These are phyloP conservation scores for Casuarina cunninghamiana DNA, from an alignment of 306 rosid species.

Conservation along the genomic window DNA sequence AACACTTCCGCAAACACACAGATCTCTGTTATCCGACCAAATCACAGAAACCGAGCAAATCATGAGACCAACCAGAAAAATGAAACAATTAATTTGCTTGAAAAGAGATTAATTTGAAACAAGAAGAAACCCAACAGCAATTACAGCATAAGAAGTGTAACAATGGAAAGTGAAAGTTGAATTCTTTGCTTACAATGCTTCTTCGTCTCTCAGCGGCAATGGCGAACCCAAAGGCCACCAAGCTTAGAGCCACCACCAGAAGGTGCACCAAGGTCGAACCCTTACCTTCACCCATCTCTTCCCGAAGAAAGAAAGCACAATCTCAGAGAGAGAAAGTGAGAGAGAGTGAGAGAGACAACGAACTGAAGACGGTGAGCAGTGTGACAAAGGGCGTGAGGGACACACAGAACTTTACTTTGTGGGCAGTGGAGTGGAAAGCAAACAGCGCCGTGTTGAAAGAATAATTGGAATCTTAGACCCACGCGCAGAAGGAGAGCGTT, in stretches of 20 bases:
- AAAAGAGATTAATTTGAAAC: background rate
- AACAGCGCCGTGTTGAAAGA: conserved; percentile 5
- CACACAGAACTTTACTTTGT: background rate
- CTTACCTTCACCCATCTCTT: conserved; percentile 74
- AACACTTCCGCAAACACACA: background rate
- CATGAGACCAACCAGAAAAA: background rate
- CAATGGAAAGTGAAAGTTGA: background rate
- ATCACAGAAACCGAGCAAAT: background rate
- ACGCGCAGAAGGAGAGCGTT: background rate
- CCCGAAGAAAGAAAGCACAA: conserved; percentile 5
- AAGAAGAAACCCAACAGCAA: background rate
- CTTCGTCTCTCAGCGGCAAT: conserved; percentile 93
- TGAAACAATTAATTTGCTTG: background rate
- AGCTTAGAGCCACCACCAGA: conserved; percentile 62
- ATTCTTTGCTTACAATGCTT: conserved; percentile 58
- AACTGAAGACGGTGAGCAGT: background rate
- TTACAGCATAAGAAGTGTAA: background rate
- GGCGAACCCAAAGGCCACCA: conserved; percentile 95
- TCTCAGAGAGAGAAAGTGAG: conserved; percentile 16
- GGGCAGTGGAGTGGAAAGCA: background rate
- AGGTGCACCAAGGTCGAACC: conserved; percentile 84
- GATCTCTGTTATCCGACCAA: conserved; percentile 3
- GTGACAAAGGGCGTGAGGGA: background rate
- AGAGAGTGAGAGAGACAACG: background rate
- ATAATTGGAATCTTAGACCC: background rate